Percentiles rank a stretch among this genome's conserved stretches.
phyloP scores from a whole-genome alignment of 768 basidiomycete genomes.

The Lepiota venenata region DNA sequence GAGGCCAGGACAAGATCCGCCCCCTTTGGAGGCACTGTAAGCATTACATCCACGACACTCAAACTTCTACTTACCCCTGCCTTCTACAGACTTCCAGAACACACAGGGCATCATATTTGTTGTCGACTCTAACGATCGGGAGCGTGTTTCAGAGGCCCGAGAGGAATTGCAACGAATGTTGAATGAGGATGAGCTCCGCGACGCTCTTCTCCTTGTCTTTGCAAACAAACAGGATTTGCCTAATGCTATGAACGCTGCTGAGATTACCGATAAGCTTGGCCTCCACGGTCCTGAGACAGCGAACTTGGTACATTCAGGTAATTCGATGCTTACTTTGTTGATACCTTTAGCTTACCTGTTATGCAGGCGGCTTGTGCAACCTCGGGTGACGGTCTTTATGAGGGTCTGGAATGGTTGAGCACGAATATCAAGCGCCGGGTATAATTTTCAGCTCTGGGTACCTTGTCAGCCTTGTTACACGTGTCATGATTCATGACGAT shows the following conservation, averaged over 20 bases:
- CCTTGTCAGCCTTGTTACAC: slow-evolving; percentile 49
- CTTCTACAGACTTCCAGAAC: slow-evolving; percentile 93
- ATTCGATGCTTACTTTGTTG: slow-evolving; percentile 23
- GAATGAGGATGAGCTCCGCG: slow-evolving; percentile 98
- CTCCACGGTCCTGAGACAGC: slow-evolving; percentile 94
- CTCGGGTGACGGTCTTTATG: slow-evolving; percentile 97
- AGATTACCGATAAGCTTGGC: slow-evolving; percentile 99
- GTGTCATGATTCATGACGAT: slow-evolving; percentile 59
- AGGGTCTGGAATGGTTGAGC: slow-evolving; percentile 97
- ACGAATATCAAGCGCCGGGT: slow-evolving; percentile 84
- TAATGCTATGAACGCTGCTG: slow-evolving; percentile 99
- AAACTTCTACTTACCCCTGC: slow-evolving; percentile 15
- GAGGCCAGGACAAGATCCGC: slow-evolving; percentile 99
- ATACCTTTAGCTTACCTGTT: slow-evolving; percentile 9
- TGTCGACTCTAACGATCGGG: slow-evolving; percentile 98
- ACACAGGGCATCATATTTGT: slow-evolving; percentile 99
- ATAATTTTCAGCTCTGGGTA: slow-evolving; percentile 49
- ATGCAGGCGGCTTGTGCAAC: slow-evolving; percentile 94
- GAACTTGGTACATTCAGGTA: slow-evolving; percentile 98
- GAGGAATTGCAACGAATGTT: slow-evolving; percentile 99
- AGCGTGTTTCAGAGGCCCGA: slow-evolving; percentile 98
- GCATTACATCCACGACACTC: slow-evolving; percentile 32
- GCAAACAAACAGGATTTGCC: slow-evolving; percentile 99
- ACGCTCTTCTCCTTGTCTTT: slow-evolving; percentile 97
- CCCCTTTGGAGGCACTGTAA: slow-evolving; percentile 99